Base-by-base conservation (phyloP, 225 moss, liverwort and hornwort genomes). In the Takakia lepidozioides region DNA sequence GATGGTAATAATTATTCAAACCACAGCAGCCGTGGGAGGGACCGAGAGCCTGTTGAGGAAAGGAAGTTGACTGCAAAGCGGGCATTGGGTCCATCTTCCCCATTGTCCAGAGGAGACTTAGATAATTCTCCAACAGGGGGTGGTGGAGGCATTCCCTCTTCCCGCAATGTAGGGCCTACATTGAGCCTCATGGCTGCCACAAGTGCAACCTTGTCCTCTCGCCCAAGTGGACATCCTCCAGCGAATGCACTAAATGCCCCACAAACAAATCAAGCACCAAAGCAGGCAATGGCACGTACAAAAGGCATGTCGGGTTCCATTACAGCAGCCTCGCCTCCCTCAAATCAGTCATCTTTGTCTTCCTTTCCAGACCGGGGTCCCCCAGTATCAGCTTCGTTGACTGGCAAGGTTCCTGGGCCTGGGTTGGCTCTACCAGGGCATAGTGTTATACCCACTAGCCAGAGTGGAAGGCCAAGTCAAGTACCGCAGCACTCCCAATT, bases 41-140 rank as follows among this genome's bases (percentile, higher is more conserved):
- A 77, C 48, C 71, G 76, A 27, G 77, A 72, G 57, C 43, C 0
- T 19, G 54, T 36, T 29, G 91, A 92, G 28, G 87, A 87, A 0
- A 67, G 80, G 5, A 92, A 85, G 68, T 21, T 54, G 49, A 56
- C 56, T 54, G 43, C 66, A 0, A 88, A 81, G 55, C 72, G 78
- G 24, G 30, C 61, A 25, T 32, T 56, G 17, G 58, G 73, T 8
- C 62, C 65, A 13, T 51, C 67, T 1, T 71, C 67, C 27, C 35
- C 54, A 27, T 8, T 63, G 48, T 52, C 68, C 0, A 64, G 76
- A 29, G 84, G 55, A 3, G 70, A 89, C 15, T 19, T 63, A 60
- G 93, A 86, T 19, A 72, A 56, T 2, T 37, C 48, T 0, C 39
- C 53, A 23, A 64, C 70, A 2, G 58, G 39, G 9, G 55, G 66